phyloP scores from a whole-genome alignment of 257 asterid genomes.

The Haberlea rhodopensis region DNA sequence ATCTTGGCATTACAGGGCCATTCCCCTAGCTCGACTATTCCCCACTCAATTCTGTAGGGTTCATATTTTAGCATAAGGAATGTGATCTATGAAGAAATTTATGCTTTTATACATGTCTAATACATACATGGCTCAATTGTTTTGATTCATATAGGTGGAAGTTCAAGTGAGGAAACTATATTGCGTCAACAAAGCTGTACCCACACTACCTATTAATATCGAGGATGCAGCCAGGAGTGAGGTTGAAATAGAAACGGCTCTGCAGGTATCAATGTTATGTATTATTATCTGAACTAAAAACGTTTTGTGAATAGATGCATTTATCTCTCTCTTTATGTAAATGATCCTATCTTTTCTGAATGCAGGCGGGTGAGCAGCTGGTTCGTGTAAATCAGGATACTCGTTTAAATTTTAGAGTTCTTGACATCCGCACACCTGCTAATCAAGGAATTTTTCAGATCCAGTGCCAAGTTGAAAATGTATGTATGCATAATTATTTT shows the following conservation, averaged over 20 bases:
- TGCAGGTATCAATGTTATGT: constrained; percentile 41
- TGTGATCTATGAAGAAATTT: too few species aligned
- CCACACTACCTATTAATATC: constrained; percentile 60
- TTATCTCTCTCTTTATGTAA: neutral
- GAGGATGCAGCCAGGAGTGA: constrained; percentile 79
- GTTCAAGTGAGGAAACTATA: constrained; percentile 67
- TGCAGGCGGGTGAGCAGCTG: constrained; percentile 82
- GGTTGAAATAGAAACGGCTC: constrained; percentile 59
- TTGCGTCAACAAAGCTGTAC: constrained; percentile 55
- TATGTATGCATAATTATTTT: constrained; percentile 27
- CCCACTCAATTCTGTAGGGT: too few species aligned
- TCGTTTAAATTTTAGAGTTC: constrained; percentile 71
- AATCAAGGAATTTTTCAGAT: constrained; percentile 80
- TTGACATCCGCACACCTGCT: constrained; percentile 86
- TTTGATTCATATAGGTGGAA: constrained; percentile 53
- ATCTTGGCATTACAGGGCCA: too few species aligned
- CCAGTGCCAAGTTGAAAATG: constrained; percentile 71
- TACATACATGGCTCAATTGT: constrained; percentile 1
- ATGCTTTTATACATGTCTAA: neutral
- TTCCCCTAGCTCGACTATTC: too few species aligned
- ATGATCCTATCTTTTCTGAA: constrained; percentile 17
- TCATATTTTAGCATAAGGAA: too few species aligned
- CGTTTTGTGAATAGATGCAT: neutral
- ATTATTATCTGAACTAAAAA: neutral
- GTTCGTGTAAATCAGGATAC: constrained; percentile 93